These are phyloP conservation scores for Botrytis porri DNA, from an alignment of 2,329 filamentous ascomycete genomes.

Conservation along the genomic window DNA sequence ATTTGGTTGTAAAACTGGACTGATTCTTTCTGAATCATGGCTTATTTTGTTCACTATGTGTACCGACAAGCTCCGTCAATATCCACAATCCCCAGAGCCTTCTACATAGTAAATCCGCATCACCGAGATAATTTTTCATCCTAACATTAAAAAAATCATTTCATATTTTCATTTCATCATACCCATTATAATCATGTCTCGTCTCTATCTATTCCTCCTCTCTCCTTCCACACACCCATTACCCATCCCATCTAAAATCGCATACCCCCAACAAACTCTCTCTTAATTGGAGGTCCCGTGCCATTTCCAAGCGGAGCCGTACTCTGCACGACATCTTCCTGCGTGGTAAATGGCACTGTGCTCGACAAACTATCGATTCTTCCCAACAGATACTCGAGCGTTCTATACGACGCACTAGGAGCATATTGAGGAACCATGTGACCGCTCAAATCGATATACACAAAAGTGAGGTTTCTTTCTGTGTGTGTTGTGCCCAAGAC, in stretches of 20 bases:
- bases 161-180: not conserved
- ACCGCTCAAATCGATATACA: constrained; percentile 44
- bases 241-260: not conserved
- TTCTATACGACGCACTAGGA: constrained; percentile 65
- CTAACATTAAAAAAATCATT: not conserved
- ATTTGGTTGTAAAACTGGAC: not conserved
- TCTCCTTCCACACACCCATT: not conserved
- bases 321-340: not conserved
- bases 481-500: constrained; percentile 67
- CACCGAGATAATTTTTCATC: not conserved
- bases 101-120: not conserved
- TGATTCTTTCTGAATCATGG: accelerated
- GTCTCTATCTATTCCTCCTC: not conserved
- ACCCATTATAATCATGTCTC: not conserved
- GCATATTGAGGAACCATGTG: constrained; percentile 66
- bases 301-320: not conserved
- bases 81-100: not conserved
- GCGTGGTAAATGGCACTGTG: constrained; percentile 41
- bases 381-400: constrained; percentile 73
- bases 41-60: not conserved
- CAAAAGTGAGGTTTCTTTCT: constrained; percentile 69
- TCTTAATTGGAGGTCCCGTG: constrained; percentile 1
- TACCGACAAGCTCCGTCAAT: not conserved
- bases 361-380: constrained; percentile 56
- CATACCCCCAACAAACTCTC: not conserved